A percentile compares a stretch with the other conserved stretches of the same genome.
phyloP scores from a whole-genome alignment of 2,329 filamentous ascomycete genomes.

The Claviceps digitariae region DNA sequence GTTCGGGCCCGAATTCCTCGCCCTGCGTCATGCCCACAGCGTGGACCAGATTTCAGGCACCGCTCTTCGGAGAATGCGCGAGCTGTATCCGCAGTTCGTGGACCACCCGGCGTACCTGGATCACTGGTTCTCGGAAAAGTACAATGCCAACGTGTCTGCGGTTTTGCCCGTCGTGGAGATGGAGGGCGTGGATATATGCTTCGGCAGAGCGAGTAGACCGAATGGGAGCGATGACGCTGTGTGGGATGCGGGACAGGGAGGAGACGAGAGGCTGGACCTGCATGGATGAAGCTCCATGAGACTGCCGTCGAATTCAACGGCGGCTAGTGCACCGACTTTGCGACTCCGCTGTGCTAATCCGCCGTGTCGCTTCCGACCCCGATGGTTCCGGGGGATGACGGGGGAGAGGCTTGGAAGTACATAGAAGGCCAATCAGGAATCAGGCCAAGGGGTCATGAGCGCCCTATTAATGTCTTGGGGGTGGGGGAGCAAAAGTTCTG shows the following conservation, averaged over 20 bases:
- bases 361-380: no score
- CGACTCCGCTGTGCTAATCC: no score
- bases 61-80: slow-evolving; percentile 40
- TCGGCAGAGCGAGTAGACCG: slow-evolving; percentile 27
- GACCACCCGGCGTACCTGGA: slow-evolving; percentile 31
- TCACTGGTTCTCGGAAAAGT: slow-evolving; percentile 31
- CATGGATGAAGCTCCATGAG: no score
- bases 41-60: slow-evolving; percentile 52
- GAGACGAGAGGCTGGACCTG: slow-evolving; percentile 16
- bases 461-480: no score
- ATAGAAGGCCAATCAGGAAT: no score
- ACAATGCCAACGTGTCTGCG: slow-evolving; percentile 25
- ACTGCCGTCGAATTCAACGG: no score
- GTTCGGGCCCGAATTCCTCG: slow-evolving; percentile 39
- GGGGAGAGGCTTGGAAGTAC: no score
- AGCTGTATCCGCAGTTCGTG: slow-evolving; percentile 41
- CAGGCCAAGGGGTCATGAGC: no score
- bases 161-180: slow-evolving; percentile 32
- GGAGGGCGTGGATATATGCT: slow-evolving; percentile 29
- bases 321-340: no score
- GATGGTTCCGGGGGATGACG: no score
- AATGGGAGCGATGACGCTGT: slow-evolving; percentile 44
- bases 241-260: slow-evolving; percentile 38
- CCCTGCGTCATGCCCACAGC: slow-evolving; percentile 45
- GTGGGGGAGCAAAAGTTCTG: no score